Percentiles rank a stretch among this genome's conserved stretches.
phyloP scores from a whole-genome alignment of 2,329 filamentous ascomycete genomes.

The Fusarium secorum region DNA sequence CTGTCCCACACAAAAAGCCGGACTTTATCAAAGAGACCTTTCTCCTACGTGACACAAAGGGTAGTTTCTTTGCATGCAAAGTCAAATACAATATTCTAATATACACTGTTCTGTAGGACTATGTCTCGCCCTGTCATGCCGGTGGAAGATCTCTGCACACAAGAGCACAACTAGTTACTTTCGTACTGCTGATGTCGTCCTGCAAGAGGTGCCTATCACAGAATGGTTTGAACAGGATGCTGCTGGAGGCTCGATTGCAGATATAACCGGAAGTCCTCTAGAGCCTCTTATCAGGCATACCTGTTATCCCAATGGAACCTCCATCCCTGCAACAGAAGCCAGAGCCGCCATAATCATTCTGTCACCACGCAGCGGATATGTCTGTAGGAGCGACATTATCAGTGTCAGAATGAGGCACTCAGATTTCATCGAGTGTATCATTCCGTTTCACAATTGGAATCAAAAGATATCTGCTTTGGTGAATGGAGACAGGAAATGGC shows the following conservation, averaged over 20 bases:
- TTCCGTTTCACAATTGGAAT: background rate
- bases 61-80: background rate
- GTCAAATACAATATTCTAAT: background rate
- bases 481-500: background rate
- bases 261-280: background rate
- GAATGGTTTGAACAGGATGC: background rate
- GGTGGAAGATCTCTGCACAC: background rate
- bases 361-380: background rate
- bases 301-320: background rate
- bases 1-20: background rate
- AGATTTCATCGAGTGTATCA: background rate
- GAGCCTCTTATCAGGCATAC: background rate
- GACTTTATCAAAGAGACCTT: background rate
- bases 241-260: background rate
- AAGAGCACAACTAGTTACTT: background rate
- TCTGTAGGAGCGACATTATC: background rate
- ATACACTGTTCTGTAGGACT: background rate
- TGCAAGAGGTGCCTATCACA: background rate
- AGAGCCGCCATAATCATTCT: background rate
- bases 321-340: background rate
- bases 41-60: background rate
- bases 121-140: background rate
- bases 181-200: background rate
- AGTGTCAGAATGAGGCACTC: background rate
- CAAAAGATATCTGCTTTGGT: background rate